Base-by-base conservation (phyloP, 331 rosid genomes). In the Ulmus americana region DNA sequence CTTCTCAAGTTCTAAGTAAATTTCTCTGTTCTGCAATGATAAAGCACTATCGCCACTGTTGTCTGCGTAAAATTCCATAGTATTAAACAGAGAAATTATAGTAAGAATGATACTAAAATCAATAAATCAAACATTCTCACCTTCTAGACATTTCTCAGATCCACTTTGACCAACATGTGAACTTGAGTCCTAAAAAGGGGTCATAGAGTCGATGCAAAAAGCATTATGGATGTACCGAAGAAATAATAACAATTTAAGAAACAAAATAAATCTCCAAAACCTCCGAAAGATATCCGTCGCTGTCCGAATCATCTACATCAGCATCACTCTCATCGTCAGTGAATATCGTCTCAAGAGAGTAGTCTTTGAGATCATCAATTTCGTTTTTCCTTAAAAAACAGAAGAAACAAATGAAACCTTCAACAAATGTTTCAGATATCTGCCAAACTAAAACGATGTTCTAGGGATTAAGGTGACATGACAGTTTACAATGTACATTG, bases 281-380 rank as follows among this genome's bases (percentile, higher is more conserved):
- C 95, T 89, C 98, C 12, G 96, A 81, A 71, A 92, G 86, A 82
- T 77, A 92, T 56, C 85, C 97, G 75, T 89, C 98, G 51, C 95
- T 89, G 43, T 81, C 95, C 0, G 95, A 86, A 79, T 85, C 90
- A 58, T 81, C 88, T 64, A 69, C 86, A 41, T 46, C 69, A 60
- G 55, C 67, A 45, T 82, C 81, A 81, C 70, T 79, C 55, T 83
- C 95, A 56, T 85, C 82, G 43, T 85, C 91, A 61, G 77, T 72
- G 59, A 86, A 89, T 64, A 84, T 47, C 15, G 72, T 57, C 69
- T 85, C 85, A n/a, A 92, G 88, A 44, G 95, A 69, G 64, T 65
- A 51, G 14, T 68, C 72, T 63, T 65, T 75, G 55, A 70, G 45
- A 55, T 75, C 86, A 57, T 68, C 79, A 38, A 51, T 78, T 60